Conservation (phyloP, 306 rosid species). For the Astragalus glycyphyllos region DNA sequence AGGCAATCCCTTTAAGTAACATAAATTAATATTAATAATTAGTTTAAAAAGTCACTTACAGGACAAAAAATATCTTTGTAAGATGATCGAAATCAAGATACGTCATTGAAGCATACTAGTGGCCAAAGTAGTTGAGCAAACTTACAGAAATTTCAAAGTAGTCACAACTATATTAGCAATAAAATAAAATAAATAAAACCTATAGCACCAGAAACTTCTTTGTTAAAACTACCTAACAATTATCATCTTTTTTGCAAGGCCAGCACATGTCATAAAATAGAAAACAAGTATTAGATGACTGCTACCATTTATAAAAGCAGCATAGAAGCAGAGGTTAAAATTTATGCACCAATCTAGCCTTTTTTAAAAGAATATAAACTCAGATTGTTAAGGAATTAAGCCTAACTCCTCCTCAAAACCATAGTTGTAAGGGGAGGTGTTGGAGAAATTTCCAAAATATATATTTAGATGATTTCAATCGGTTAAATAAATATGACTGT, state of each 20-base stretch:
- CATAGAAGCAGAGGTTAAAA: neutral
- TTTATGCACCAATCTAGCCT: neutral
- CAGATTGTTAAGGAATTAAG: too few species aligned
- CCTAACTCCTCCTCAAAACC: too few species aligned
- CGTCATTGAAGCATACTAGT: constrained; percentile 17
- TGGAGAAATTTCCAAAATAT: too few species aligned
- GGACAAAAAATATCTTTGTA: neutral
- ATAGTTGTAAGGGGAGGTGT: too few species aligned
- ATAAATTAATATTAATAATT: constrained; percentile 22
- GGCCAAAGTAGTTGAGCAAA: constrained; percentile 3
- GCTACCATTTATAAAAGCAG: neutral
- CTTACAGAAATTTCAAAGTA: constrained; percentile 1
- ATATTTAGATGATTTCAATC: too few species aligned
- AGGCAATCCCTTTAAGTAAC: constrained; percentile 69
- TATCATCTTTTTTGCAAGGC: constrained; percentile 17
- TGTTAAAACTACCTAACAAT: neutral
- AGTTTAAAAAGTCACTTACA: constrained; percentile 31
- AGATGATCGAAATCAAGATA: constrained; percentile 26
- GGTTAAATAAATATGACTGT: too few species aligned
- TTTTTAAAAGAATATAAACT: neutral
- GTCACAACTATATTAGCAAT: constrained; percentile 1
- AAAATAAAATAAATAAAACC: neutral
- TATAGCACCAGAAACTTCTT: constrained; percentile 32
- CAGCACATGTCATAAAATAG: constrained; percentile 12
- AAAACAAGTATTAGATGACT: constrained; percentile 7